Evolutionary conservation across 108 stramenopile species (phyloP), one percentile per base, ranked within the genome.

Genomic region (Poteriospumella lacustris): DNA sequence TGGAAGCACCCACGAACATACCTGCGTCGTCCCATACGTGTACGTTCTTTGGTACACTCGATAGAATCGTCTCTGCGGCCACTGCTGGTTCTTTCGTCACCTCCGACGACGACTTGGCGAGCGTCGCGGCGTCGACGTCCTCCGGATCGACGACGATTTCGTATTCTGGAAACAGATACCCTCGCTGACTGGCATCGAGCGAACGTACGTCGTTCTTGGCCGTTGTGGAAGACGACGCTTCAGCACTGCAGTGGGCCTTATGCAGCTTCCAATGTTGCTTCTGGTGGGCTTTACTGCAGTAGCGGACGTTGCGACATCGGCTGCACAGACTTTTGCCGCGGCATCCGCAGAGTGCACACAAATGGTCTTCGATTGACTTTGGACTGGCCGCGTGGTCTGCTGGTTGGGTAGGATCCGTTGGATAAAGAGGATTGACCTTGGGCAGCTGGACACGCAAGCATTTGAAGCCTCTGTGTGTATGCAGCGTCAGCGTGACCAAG

Each of bases 241-340:
- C 31, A 15, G 15, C 40, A 15, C 31, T 9, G 36, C 70, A 73
- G 9, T 44, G 3, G 5, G 33, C 9, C 42, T 73, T 73, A 42
- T 73, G 70, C 31, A 28, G 9, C 70, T 56, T 73, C 70, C 70
- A 73, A 56, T 73, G 70, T 26, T 33, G 70, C 36, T 73, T 73
- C 24, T 73, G 70, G 24, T 73, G 70, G 12, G 36, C 5, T 5
- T 34, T n/a, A 73, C 3, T 5, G 42, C 70, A 73, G 31, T 73
- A 73, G 36, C 3, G 31, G 9, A 5, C 33, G 5, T 42, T 5
- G 5, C 42, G 26, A 42, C 70, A 73, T 26, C 36, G 12, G 26
- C 70, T 56, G 36, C 70, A 73, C 3, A 44, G 9, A 15, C 9
- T 3, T 24, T 9, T 9, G 9, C 40, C 70, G 38, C 24, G 38